Conservation (phyloP, 495 filamentous ascomycete genomes). For the Delitschia confertaspora region DNA sequence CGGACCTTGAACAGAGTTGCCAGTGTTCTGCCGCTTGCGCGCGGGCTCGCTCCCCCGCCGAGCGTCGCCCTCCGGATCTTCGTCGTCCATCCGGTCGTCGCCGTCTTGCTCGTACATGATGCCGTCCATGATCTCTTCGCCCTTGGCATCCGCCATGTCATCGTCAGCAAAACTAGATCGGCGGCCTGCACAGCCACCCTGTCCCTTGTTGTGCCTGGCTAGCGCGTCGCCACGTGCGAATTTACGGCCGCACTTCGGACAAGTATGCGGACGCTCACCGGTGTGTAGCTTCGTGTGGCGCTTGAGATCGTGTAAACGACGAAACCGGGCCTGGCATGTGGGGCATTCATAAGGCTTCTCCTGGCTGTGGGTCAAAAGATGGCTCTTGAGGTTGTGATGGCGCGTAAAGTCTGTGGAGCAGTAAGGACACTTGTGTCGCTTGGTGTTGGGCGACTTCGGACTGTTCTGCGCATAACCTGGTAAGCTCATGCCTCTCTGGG, state of each 20-base stretch:
- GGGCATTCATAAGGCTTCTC: conserved; percentile 94
- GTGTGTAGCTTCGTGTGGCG: conserved; percentile 94
- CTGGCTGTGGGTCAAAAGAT: conserved; percentile 95
- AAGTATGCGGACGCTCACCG: conserved; percentile 89
- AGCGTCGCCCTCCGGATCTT: conserved; percentile 42
- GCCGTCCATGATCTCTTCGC: conserved; percentile 70
- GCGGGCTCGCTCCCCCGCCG: conserved; percentile 47
- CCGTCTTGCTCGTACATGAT: conserved; percentile 48
- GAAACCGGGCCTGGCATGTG: conserved; percentile 81
- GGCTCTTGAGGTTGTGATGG: conserved; percentile 98
- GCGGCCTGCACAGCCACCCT: conserved; percentile 88
- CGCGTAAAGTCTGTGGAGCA: conserved; percentile 94
- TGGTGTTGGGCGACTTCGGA: conserved; percentile 62
- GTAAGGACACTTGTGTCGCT: conserved; percentile 93
- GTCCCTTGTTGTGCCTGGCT: conserved; percentile 89
- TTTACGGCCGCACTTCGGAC: conserved; percentile 82
- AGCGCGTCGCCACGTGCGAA: conserved; percentile 95
- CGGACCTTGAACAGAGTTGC: conserved; percentile 39
- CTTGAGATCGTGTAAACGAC: conserved; percentile 90
- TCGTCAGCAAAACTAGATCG: conserved; percentile 76
- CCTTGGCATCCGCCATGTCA: conserved; percentile 51
- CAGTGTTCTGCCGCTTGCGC: conserved; percentile 54
- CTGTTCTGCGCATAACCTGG: conserved; percentile 53
- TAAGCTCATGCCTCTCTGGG: conserved; percentile 63
- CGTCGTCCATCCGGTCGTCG: conserved; percentile 51